Conservation (phyloP, 2,329 filamentous ascomycete species). For the Colletotrichum nymphaeae region DNA sequence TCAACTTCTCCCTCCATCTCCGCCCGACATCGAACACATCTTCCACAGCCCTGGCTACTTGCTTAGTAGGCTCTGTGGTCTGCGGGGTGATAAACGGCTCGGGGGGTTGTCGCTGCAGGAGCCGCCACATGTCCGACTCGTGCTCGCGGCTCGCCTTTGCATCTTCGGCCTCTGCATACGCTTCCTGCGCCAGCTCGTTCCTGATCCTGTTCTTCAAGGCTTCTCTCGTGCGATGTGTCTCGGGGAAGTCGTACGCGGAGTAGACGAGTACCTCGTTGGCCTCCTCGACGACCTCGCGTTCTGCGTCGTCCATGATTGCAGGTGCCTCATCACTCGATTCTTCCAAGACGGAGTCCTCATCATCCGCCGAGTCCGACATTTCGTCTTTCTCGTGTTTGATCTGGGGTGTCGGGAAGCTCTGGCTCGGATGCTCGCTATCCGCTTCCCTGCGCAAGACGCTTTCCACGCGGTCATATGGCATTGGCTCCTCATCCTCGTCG, state of each 20-base stretch:
- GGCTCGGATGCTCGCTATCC: background rate
- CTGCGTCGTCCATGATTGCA: conserved; percentile 8
- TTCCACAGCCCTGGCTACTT: conserved; percentile 47
- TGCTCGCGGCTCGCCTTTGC: conserved; percentile 51
- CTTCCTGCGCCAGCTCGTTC: conserved; percentile 55
- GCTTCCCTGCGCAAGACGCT: conserved; percentile 43
- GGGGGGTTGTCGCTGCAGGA: conserved; percentile 54
- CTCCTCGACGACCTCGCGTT: conserved; percentile 50
- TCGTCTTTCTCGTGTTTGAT: conserved; percentile 1
- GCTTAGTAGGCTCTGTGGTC: conserved; percentile 42
- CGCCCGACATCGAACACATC: conserved; percentile 48
- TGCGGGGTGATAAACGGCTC: conserved; percentile 45
- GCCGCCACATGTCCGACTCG: conserved; percentile 58
- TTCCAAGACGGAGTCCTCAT: background rate
- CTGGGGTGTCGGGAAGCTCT: background rate
- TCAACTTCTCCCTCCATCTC: conserved; percentile 52
- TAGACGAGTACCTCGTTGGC: conserved; percentile 55
- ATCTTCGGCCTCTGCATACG: conserved; percentile 56
- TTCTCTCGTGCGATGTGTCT: conserved; percentile 48
- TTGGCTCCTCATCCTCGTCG: conserved; percentile 39
- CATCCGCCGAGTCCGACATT: background rate
- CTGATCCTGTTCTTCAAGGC: conserved; percentile 52
- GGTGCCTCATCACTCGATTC: background rate
- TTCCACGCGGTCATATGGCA: conserved; percentile 60
- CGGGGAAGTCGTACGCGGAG: conserved; percentile 53